Evolutionary conservation across 352 stramenopile genomes (phyloP).

Genomic region (Paralagenidium karlingii): DNA sequence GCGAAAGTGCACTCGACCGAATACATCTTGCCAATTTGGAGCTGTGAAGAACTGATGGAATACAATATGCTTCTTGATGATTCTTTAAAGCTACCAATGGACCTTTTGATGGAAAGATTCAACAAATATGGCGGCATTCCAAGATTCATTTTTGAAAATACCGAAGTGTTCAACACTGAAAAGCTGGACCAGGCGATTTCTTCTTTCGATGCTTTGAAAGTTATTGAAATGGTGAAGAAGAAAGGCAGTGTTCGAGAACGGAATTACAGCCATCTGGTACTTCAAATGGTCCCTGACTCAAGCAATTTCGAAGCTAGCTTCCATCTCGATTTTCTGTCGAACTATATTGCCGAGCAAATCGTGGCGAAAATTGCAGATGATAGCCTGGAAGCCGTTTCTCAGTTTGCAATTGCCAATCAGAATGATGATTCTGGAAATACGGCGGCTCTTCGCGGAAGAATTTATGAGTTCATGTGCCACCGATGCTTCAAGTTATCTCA

Average conservation of each 20-base stretch:
- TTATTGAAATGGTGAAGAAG: neutral
- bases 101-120: neutral
- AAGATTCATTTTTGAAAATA: constrained; percentile 2
- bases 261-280: neutral
- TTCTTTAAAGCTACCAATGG: neutral
- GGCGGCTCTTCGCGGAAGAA: constrained; percentile 3
- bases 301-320: neutral
- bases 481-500: constrained; percentile 3
- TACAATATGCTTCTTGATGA: constrained; percentile 4
- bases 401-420: constrained; percentile 5
- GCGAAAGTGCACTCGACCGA: neutral
- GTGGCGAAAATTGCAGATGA: neutral
- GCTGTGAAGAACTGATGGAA: constrained; percentile 1
- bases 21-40: constrained; percentile 4
- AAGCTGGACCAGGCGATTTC: neutral
- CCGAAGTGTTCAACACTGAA: neutral
- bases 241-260: neutral
- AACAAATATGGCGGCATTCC: constrained; percentile 4
- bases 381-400: constrained; percentile 2
- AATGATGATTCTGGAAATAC: constrained; percentile 8
- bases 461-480: constrained; percentile 8
- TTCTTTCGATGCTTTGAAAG: neutral
- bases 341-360: constrained; percentile 2
- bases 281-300: neutral
- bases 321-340: constrained; percentile 4